These are phyloP conservation scores for Malus hybrid DNA, from an alignment of 331 rosid species.

Conservation along the genomic window DNA sequence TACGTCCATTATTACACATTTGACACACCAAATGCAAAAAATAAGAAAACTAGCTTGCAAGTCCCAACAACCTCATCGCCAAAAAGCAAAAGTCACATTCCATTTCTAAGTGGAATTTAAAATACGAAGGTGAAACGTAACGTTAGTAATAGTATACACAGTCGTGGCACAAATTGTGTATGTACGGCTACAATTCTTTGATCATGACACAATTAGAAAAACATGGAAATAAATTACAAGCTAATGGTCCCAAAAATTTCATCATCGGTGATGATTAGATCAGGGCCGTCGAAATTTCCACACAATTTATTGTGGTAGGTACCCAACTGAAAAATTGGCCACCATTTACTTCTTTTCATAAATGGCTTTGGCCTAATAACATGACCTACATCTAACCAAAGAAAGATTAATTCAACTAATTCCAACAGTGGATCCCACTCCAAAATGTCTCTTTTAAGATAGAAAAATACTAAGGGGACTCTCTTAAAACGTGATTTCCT, in stretches of 20 bases:
- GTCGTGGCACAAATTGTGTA: slow-evolving; percentile 14
- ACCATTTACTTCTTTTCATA: slow-evolving; percentile 81
- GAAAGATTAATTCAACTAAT: slow-evolving; percentile 14
- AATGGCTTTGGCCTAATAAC: slow-evolving; percentile 61
- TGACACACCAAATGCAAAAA: no score
- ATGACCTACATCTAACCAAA: slow-evolving; percentile 38
- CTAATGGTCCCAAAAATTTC: slow-evolving; percentile 20
- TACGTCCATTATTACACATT: no score
- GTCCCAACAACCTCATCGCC: slow-evolving; percentile 29
- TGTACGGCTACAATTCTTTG: slow-evolving; percentile 18
- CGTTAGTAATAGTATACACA: background rate
- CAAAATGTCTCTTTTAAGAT: background rate
- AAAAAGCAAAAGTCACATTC: slow-evolving; percentile 23
- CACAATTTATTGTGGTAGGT: slow-evolving; percentile 86
- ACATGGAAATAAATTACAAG: background rate
- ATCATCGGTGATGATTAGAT: slow-evolving; percentile 16
- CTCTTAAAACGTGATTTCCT: fast-evolving
- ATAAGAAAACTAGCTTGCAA: background rate
- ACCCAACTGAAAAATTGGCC: slow-evolving; percentile 70
- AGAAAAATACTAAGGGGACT: no score
- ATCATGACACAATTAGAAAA: slow-evolving; percentile 14
- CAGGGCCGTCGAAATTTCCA: slow-evolving; percentile 37
- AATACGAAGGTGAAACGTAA: background rate
- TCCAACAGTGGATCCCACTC: slow-evolving; percentile 73
- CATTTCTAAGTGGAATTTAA: slow-evolving; percentile 11